Conservation (phyloP, 495 filamentous ascomycete genomes). For the Podospora bellae-mahoneyi region DNA sequence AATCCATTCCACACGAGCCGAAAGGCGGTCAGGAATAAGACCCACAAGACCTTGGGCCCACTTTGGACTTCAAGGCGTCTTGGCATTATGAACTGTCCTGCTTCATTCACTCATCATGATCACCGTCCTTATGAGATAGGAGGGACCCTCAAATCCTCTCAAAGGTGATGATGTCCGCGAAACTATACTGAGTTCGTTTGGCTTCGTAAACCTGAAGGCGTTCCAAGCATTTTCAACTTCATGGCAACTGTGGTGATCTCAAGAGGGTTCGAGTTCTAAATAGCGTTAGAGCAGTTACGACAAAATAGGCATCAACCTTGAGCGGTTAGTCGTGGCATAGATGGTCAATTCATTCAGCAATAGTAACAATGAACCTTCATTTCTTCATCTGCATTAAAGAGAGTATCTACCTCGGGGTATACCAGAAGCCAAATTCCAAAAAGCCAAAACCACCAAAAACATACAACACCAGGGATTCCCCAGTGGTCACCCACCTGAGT, state of each 20-base stretch:
- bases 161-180: too few species aligned
- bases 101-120: neutral
- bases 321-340: too few species aligned
- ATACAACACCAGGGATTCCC: constrained; percentile 6
- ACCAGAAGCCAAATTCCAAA: neutral
- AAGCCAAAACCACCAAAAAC: neutral
- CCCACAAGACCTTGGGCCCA: neutral
- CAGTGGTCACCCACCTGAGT: constrained; percentile 6
- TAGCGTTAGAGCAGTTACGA: too few species aligned
- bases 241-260: too few species aligned
- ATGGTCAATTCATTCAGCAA: too few species aligned
- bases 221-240: too few species aligned
- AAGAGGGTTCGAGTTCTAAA: too few species aligned
- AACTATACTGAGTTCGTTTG: too few species aligned
- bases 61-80: neutral
- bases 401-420: neutral
- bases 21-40: neutral
- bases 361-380: neutral
- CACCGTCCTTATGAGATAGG: too few species aligned
- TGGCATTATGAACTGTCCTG: neutral
- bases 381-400: neutral
- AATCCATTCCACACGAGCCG: neutral
- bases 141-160: too few species aligned
- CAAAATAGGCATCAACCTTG: too few species aligned
- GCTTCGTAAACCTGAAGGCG: too few species aligned